Evolutionary conservation across 2,329 filamentous ascomycete species (phyloP).

Genomic region (Dactylellina cionopaga): DNA sequence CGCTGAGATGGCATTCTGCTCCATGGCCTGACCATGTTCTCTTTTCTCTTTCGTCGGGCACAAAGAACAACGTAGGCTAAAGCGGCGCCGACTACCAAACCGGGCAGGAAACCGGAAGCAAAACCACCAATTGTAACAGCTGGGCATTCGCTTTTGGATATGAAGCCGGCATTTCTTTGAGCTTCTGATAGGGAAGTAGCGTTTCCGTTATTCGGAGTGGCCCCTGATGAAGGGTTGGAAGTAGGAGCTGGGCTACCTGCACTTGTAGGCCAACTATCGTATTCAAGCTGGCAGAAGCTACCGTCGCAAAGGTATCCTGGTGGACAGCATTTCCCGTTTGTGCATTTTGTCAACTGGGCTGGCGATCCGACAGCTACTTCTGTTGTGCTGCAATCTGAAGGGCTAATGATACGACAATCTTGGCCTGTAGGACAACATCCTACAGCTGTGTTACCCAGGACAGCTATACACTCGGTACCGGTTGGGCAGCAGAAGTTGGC

Average conservation of each 20-base stretch:
- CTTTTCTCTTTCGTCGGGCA: constrained; percentile 6
- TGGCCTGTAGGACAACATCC: constrained; percentile 46
- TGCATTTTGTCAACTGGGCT: constrained; percentile 25
- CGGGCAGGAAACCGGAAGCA: constrained; percentile 40
- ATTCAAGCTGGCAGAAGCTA: constrained; percentile 39
- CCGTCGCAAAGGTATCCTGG: constrained; percentile 49
- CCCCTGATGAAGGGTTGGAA: background rate
- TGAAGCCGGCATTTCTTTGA: constrained; percentile 38
- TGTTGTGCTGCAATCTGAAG: constrained; percentile 23
- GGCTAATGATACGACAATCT: constrained; percentile 40
- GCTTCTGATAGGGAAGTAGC: constrained; percentile 36
- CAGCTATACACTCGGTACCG: constrained; percentile 41
- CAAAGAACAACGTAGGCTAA: constrained; percentile 28
- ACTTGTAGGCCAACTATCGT: constrained; percentile 37
- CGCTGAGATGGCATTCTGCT: constrained; percentile 42
- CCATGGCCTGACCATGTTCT: constrained; percentile 16
- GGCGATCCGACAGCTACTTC: background rate
- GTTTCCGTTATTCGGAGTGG: constrained; percentile 8
- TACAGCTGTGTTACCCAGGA: constrained; percentile 40
- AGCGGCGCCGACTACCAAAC: constrained; percentile 23
- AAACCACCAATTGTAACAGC: constrained; percentile 35
- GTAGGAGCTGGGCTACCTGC: background rate
- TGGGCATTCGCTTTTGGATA: constrained; percentile 36
- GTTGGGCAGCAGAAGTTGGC: constrained; percentile 50
- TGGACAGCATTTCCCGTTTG: constrained; percentile 45